These are phyloP conservation scores for Papiliotrema flavescens DNA, from an alignment of 1,284 basidiomycete species.

Conservation along the genomic window DNA sequence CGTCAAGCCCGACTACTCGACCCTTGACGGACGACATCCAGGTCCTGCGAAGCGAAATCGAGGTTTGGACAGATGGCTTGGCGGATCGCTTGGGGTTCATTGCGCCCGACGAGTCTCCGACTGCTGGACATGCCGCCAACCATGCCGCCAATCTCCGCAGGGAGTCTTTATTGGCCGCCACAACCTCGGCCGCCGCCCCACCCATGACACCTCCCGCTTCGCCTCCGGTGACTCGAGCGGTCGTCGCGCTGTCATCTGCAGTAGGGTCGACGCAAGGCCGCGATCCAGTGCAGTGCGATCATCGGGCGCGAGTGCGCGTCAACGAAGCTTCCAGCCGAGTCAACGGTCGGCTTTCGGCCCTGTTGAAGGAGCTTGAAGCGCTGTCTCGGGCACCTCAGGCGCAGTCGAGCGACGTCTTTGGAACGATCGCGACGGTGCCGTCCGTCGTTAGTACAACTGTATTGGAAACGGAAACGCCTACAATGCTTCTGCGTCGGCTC, in stretches of 20 bases:
- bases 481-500: background rate
- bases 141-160: background rate
- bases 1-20: too few species aligned
- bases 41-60: too few species aligned
- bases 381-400: background rate
- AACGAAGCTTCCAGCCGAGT: background rate
- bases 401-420: background rate
- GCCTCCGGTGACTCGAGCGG: background rate
- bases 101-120: too few species aligned
- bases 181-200: slow-evolving; percentile 27
- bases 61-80: too few species aligned
- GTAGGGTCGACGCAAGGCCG: background rate
- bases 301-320: background rate
- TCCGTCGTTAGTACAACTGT: background rate
- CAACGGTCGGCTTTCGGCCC: background rate
- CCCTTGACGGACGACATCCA: too few species aligned
- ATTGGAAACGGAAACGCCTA: background rate
- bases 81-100: too few species aligned
- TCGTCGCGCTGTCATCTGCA: background rate
- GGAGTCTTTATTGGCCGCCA: slow-evolving; percentile 10
- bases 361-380: background rate
- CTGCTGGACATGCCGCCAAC: background rate
- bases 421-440: background rate
- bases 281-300: background rate
- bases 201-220: slow-evolving; percentile 14